Percentiles rank a stretch among this genome's conserved stretches.
phyloP scores from a whole-genome alignment of 2,329 filamentous ascomycete species.

The Furcasterigmium furcatum region DNA sequence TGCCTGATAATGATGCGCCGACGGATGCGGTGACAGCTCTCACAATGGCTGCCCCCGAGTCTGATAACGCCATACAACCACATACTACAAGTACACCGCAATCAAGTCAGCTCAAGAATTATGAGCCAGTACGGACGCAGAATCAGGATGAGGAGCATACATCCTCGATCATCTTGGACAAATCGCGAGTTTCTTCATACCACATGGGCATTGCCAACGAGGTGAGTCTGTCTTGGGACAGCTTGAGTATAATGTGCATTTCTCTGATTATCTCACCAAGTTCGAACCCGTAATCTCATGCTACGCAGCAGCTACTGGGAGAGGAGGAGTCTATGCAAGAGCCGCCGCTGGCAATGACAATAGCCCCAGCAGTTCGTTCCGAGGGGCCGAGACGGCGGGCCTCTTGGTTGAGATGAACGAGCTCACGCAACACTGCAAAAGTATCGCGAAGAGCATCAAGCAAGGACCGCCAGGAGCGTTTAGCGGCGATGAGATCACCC shows the following conservation, averaged over 20 bases:
- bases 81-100: not conserved
- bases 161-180: not conserved
- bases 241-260: not conserved
- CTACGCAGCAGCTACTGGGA: constrained; percentile 18
- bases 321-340: not conserved
- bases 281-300: constrained; percentile 23
- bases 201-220: not conserved
- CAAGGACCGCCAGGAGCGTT: constrained; percentile 24
- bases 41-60: not conserved
- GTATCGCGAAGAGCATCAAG: constrained; percentile 25
- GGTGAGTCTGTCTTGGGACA: constrained; percentile 4
- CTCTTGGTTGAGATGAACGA: constrained; percentile 20
- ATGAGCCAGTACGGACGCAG: not conserved
- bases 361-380: constrained; percentile 7
- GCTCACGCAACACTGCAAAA: constrained; percentile 29
- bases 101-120: too few species aligned
- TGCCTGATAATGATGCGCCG: not conserved
- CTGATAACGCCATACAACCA: not conserved
- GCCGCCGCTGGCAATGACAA: not conserved
- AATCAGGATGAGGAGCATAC: not conserved
- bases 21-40: not conserved
- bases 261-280: constrained; percentile 12
- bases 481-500: constrained; percentile 12
- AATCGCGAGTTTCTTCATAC: not conserved
- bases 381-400: constrained; percentile 16